Evolutionary conservation across 2,329 filamentous ascomycete genomes (phyloP), one percentile per base, ranked within the genome.

Genomic region (Teratosphaeria epicoccoides): DNA sequence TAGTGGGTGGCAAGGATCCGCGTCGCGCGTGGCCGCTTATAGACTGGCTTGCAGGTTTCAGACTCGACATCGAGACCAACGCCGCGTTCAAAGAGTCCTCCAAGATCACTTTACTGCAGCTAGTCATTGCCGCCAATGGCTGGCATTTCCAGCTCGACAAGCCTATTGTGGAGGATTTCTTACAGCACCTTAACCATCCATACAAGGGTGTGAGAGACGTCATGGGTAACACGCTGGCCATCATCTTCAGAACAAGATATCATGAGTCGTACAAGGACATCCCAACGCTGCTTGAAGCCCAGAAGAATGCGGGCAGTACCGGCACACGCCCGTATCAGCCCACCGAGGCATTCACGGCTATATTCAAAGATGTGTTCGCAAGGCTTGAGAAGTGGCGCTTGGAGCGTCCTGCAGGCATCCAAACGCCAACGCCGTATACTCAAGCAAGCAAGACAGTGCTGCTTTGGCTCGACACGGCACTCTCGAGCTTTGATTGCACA

Each of bases 51-150:
- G 81, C 85, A 46, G 81, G 83, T 50, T 97, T 97, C 79, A 81
- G 88, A 25, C 76, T 98, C 9, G 93, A 98, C 66, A 91, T 97
- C 84, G 76, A 81, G 5, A 96, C 91, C 0, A 96, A 97, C 65
- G 93, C 94, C 3, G 93, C 93, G 0, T 98, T 98, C 78, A 98
- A 98, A 68, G 94, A 98, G 68, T 95, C 91, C 51, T 94, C 91
- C 24, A 96, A 97, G 73, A 88, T 98, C 14, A 85, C 93, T 58
- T 74, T 98, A 25, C 76, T 98, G 17, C 88, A 96, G 60, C 88
- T 95, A 59, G 80, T 87, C 56, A 86, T 98, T 53, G 83, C 83
- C 44, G 89, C 95, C 62, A 81, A 84, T 29, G 93, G 93, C 1
- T 98, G 94, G 93, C 93, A 98, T 68, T 98, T 96, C 76, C 88